Percentiles rank a stretch among this genome's conserved stretches.
Conservation (phyloP, 352 stramenopile genomes). For the Phytophthora hybrid region DNA sequence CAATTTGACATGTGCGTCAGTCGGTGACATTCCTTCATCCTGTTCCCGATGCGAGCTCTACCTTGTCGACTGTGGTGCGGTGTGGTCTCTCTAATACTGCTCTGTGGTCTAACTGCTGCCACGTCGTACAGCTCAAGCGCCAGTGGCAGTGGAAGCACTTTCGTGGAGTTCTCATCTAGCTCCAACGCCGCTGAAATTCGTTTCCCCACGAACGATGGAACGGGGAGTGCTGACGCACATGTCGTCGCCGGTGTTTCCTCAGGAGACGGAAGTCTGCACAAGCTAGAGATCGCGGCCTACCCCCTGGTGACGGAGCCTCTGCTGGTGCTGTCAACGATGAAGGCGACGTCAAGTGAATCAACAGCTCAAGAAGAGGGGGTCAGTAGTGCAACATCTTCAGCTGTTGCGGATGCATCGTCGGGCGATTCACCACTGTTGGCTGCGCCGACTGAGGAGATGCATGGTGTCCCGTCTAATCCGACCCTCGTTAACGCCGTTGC, state of each 20-base stretch:
- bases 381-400: neutral
- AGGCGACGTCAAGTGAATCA: neutral
- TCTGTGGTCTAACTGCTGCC: neutral
- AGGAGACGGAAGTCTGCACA: slow-evolving; percentile 3
- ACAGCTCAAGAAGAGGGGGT: neutral
- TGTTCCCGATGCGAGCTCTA: slow-evolving; percentile 3
- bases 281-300: slow-evolving; percentile 2
- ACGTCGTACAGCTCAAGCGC: slow-evolving; percentile 9
- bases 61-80: neutral
- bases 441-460: slow-evolving; percentile 36
- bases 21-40: slow-evolving; percentile 12
- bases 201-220: slow-evolving; percentile 6
- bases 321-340: slow-evolving; percentile 15
- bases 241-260: neutral
- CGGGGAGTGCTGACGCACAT: neutral
- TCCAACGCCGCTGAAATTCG: slow-evolving; percentile 14
- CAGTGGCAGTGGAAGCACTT: slow-evolving; percentile 7
- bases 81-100: slow-evolving; percentile 5
- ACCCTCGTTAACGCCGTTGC: slow-evolving; percentile 64
- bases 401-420: neutral
- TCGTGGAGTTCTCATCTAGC: slow-evolving; percentile 10
- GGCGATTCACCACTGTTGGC: neutral
- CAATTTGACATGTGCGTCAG: slow-evolving; percentile 1
- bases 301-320: slow-evolving; percentile 18
- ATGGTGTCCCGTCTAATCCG: slow-evolving; percentile 71